A percentile compares a stretch with the other conserved stretches of the same genome.
Conservation (phyloP, 73 alveolate genomes). For the Paramecium bursaria region DNA sequence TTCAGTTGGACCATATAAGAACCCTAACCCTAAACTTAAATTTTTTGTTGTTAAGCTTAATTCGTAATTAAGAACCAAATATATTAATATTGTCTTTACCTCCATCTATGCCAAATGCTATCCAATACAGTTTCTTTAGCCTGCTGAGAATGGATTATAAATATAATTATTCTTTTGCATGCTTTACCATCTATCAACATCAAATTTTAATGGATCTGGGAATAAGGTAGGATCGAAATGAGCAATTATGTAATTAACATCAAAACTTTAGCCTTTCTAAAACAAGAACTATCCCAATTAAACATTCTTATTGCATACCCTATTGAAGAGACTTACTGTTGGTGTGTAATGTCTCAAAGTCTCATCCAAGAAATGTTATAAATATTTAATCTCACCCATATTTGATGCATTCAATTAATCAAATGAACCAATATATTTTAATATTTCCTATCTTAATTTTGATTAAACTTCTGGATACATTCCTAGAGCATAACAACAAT, state of each 20-base stretch:
- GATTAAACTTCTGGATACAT: conserved; percentile 24
- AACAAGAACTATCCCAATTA: conserved; percentile 1
- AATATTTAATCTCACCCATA: not conserved
- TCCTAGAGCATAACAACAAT: conserved; percentile 41
- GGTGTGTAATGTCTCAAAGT: conserved; percentile 13
- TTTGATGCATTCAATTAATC: not conserved
- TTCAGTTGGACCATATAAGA: conserved; percentile 52
- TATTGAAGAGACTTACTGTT: not conserved
- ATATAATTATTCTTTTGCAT: not conserved
- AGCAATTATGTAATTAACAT: conserved; percentile 28
- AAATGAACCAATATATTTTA: not conserved
- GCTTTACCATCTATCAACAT: conserved; percentile 26
- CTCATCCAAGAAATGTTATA: conserved; percentile 28
- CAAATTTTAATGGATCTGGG: conserved; percentile 39
- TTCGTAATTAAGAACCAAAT: not conserved
- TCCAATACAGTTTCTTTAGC: conserved; percentile 66
- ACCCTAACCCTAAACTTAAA: conserved; percentile 5
- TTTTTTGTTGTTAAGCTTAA: conserved; percentile 15
- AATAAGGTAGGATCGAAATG: conserved; percentile 15
- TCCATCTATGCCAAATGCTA: conserved; percentile 56
- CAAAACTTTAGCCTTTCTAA: conserved; percentile 42
- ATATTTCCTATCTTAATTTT: conserved; percentile 14
- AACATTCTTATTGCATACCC: conserved; percentile 4
- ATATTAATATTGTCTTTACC: conserved; percentile 23
- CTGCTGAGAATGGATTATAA: conserved; percentile 64